These are phyloP conservation scores for Aspergillus oerlinghausenensis DNA, from an alignment of 2,329 filamentous ascomycete genomes.

Conservation along the genomic window DNA sequence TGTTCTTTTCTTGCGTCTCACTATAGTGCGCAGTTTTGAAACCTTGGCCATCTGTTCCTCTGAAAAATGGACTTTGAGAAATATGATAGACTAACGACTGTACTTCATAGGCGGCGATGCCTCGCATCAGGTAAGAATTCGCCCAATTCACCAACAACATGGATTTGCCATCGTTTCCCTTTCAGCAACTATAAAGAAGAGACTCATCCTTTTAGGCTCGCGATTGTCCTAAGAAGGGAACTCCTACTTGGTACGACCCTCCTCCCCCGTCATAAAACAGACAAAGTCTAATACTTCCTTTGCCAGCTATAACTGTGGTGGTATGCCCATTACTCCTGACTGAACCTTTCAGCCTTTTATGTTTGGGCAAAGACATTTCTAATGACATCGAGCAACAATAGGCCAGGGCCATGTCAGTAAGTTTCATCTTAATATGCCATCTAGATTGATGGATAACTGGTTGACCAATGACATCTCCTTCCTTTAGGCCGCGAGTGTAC, in stretches of 20 bases:
- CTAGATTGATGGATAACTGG: neutral
- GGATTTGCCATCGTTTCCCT: neutral
- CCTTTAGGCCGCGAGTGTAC: slow-evolving; percentile 78
- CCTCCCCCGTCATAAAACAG: neutral
- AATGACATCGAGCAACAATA: slow-evolving; percentile 28
- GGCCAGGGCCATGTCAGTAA: slow-evolving; percentile 72
- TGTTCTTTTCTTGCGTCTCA: neutral
- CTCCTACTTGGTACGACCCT: slow-evolving; percentile 68
- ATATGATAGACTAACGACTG: slow-evolving; percentile 17
- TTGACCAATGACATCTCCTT: slow-evolving; percentile 10
- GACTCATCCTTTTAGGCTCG: slow-evolving; percentile 56
- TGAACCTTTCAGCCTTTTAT: neutral
- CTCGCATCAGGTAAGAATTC: slow-evolving; percentile 64
- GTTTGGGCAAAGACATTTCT: slow-evolving; percentile 18
- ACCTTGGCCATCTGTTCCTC: neutral
- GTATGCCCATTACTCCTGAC: slow-evolving; percentile 46
- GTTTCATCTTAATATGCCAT: slow-evolving; percentile 27
- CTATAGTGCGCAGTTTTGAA: neutral
- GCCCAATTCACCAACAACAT: neutral
- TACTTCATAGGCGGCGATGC: slow-evolving; percentile 60
- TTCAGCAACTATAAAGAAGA: slow-evolving; percentile 10
- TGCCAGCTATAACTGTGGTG: slow-evolving; percentile 73
- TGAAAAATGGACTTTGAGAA: neutral
- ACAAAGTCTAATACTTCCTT: slow-evolving; percentile 6
- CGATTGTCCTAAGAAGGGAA: slow-evolving; percentile 79